Evolutionary conservation across 257 asterid genomes (phyloP).

Genomic region (Capsicum chinense): DNA sequence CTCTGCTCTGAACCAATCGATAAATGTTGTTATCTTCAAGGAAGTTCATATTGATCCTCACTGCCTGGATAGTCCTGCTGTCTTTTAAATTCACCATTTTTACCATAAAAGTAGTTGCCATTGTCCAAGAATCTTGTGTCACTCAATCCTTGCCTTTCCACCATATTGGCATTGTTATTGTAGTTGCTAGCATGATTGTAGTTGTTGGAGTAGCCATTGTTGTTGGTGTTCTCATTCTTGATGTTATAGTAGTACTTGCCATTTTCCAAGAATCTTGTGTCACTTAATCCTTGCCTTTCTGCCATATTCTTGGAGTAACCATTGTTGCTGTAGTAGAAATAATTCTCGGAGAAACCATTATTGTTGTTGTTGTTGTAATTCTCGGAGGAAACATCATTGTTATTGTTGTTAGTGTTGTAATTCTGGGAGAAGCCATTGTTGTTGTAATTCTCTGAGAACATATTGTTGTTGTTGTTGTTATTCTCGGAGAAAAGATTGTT

Average conservation of each 20-base stretch:
- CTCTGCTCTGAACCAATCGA: background rate
- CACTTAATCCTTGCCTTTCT: slow-evolving; percentile 60
- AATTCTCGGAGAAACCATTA: background rate
- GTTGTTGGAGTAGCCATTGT: background rate
- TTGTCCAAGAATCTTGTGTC: background rate
- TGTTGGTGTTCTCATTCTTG: slow-evolving; percentile 35
- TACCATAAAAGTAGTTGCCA: background rate
- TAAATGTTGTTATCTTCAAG: slow-evolving; percentile 38
- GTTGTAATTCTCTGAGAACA: background rate
- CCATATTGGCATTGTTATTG: slow-evolving; percentile 12
- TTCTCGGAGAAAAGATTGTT: background rate
- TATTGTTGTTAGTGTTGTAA: slow-evolving; percentile 12
- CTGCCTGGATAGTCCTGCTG: slow-evolving; percentile 50
- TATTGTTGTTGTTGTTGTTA: background rate
- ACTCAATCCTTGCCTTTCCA: slow-evolving; percentile 17
- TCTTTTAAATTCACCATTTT: slow-evolving; percentile 47
- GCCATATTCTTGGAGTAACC: slow-evolving; percentile 24
- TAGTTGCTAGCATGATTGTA: background rate
- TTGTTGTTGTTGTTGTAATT: slow-evolving; percentile 23
- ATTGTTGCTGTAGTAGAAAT: slow-evolving; percentile 21
- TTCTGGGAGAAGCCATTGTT: background rate
- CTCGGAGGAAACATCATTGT: background rate
- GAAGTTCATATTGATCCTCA: slow-evolving; percentile 44
- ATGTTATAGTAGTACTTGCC: slow-evolving; percentile 43
- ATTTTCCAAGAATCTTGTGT: slow-evolving; percentile 51